These are phyloP conservation scores for Colletotrichum theobromicola DNA, from an alignment of 2,329 filamentous ascomycete species.

Conservation along the genomic window DNA sequence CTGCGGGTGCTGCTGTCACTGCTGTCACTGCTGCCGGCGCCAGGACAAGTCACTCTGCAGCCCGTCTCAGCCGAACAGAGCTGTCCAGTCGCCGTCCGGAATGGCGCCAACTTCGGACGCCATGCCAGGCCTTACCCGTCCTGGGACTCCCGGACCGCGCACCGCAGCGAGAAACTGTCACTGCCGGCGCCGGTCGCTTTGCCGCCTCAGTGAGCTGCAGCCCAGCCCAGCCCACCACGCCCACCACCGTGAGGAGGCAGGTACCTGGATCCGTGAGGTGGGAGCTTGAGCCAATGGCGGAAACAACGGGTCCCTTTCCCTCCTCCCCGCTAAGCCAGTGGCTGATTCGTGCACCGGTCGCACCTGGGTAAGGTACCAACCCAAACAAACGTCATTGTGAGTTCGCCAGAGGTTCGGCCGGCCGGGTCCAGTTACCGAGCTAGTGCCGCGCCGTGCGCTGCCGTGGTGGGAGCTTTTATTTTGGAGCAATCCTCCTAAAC, in stretches of 20 bases:
- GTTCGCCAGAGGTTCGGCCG: conserved; percentile 1
- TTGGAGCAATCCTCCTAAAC: background rate
- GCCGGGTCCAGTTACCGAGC: conserved; percentile 19
- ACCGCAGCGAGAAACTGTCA: background rate
- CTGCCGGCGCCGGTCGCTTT: background rate
- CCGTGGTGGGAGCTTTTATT: background rate
- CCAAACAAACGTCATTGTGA: conserved; percentile 14
- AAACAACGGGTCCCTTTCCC: background rate
- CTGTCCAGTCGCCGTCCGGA: background rate
- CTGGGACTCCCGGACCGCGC: background rate
- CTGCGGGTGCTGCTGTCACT: background rate
- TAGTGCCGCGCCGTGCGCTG: conserved; percentile 6
- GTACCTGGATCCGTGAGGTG: background rate
- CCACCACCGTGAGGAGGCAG: no score
- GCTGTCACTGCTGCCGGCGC: background rate
- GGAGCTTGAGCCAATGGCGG: conserved; percentile 16
- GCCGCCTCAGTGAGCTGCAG: background rate
- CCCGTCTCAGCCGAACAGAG: background rate
- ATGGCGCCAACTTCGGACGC: background rate
- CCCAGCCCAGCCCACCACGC: no score
- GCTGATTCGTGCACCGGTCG: background rate
- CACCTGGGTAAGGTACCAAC: background rate
- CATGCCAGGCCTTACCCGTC: background rate
- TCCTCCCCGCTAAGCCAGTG: background rate
- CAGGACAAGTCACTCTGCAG: background rate